Percentiles rank a stretch among this genome's conserved stretches.
Evolutionary conservation across 1,139 yeast genomes (phyloP).

Genomic region (Saccharomycopsis hybrid): DNA sequence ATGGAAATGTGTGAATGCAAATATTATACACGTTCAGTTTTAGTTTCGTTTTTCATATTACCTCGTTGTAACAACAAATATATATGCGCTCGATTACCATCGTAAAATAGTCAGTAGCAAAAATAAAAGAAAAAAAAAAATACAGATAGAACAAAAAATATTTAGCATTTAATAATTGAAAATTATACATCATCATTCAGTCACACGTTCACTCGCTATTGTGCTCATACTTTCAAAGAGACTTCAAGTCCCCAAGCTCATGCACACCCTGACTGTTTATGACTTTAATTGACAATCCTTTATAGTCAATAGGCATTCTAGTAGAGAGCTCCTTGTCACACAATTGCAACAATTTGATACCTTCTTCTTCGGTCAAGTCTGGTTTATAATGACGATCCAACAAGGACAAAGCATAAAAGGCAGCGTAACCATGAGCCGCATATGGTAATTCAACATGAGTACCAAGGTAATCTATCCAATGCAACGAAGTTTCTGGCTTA

Average conservation of each 20-base stretch:
- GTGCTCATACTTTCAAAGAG: no score
- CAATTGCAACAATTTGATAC: conserved; percentile 61
- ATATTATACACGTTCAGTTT: no score
- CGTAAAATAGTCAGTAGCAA: no score
- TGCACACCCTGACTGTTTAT: conserved; percentile 71
- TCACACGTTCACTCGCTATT: no score
- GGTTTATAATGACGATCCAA: conserved; percentile 86
- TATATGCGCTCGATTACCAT: no score
- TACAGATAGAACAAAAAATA: no score
- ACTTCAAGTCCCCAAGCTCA: conserved; percentile 33
- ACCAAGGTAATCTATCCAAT: conserved; percentile 93
- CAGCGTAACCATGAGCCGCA: conserved; percentile 97
- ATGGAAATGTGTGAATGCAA: no score
- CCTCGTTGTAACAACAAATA: no score
- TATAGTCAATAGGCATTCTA: conserved; percentile 95
- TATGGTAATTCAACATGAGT: conserved; percentile 88
- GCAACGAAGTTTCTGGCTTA: conserved; percentile 52
- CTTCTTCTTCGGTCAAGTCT: conserved; percentile 74
- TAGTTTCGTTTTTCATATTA: no score
- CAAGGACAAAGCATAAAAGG: conserved; percentile 83
- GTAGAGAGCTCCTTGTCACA: conserved; percentile 75
- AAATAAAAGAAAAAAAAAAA: no score
- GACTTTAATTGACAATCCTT: conserved; percentile 75
- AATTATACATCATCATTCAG: no score
- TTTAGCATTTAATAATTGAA: no score